Evolutionary conservation across 2,329 filamentous ascomycete species (phyloP).

Genomic region (Cytospora leucostoma): DNA sequence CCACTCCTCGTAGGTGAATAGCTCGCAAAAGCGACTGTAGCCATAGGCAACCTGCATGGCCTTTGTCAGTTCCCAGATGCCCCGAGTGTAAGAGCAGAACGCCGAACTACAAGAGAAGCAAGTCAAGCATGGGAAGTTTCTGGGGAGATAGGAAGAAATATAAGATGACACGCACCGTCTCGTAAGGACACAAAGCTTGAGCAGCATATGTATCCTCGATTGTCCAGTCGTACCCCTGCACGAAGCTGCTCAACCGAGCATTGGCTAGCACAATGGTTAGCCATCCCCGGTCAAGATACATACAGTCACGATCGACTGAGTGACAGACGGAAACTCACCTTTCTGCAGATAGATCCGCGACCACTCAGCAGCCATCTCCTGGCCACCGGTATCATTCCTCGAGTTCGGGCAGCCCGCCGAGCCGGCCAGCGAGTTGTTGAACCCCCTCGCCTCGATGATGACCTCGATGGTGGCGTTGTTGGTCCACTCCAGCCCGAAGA

Average conservation of each 20-base stretch:
- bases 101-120: background rate
- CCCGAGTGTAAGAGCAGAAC: background rate
- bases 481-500: constrained; percentile 75
- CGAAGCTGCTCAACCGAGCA: constrained; percentile 56
- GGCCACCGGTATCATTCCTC: constrained; percentile 51
- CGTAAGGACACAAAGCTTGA: constrained; percentile 74
- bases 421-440: constrained; percentile 72
- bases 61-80: constrained; percentile 19
- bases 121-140: background rate
- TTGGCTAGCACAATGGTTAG: constrained; percentile 47
- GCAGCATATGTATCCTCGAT: constrained; percentile 64
- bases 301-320: constrained; percentile 15
- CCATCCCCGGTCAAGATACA: background rate
- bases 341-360: constrained; percentile 64
- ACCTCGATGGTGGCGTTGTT: constrained; percentile 72
- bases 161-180: constrained; percentile 51
- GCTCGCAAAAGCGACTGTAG: constrained; percentile 71
- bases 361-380: constrained; percentile 61
- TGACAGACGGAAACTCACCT: constrained; percentile 39
- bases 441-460: constrained; percentile 63
- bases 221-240: constrained; percentile 64
- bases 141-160: background rate
- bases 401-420: constrained; percentile 67
- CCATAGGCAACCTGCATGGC: constrained; percentile 62
- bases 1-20: constrained; percentile 79